These are phyloP conservation scores for Botrytis aclada DNA, from an alignment of 2,329 filamentous ascomycete genomes.

Conservation along the genomic window DNA sequence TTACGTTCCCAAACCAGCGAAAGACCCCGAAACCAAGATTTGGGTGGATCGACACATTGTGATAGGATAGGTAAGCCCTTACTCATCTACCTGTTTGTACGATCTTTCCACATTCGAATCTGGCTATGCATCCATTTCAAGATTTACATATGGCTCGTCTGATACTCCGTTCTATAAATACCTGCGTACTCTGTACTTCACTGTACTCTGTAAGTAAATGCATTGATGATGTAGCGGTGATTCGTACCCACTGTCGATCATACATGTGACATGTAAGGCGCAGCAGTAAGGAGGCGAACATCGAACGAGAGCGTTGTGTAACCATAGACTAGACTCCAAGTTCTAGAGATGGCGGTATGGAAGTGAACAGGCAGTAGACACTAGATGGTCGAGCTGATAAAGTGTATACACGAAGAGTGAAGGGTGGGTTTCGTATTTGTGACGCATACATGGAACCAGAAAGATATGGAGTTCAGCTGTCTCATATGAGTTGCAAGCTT, in stretches of 20 bases:
- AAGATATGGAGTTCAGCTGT: not conserved
- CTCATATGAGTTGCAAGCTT: not conserved
- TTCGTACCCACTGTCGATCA: not conserved
- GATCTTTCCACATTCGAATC: not conserved
- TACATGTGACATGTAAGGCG: not conserved
- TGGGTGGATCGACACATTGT: not conserved
- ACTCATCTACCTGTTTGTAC: not conserved
- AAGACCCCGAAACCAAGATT: not conserved
- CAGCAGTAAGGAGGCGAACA: not conserved
- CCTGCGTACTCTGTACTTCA: not conserved
- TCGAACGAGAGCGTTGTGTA: not conserved
- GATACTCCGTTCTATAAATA: slow-evolving; percentile 6
- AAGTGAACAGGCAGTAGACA: not conserved
- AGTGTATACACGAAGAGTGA: not conserved
- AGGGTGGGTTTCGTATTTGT: not conserved
- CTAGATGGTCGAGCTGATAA: not conserved
- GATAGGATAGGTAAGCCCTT: not conserved
- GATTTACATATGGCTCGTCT: not conserved
- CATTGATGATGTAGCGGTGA: not conserved
- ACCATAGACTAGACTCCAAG: not conserved
- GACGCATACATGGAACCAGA: not conserved
- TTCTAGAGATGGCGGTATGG: not conserved
- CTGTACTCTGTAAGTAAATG: not conserved
- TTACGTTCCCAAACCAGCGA: not conserved
- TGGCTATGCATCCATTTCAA: not conserved